These are phyloP conservation scores for Microascus cirrosus DNA, from an alignment of 2,329 filamentous ascomycete genomes.

Conservation along the genomic window DNA sequence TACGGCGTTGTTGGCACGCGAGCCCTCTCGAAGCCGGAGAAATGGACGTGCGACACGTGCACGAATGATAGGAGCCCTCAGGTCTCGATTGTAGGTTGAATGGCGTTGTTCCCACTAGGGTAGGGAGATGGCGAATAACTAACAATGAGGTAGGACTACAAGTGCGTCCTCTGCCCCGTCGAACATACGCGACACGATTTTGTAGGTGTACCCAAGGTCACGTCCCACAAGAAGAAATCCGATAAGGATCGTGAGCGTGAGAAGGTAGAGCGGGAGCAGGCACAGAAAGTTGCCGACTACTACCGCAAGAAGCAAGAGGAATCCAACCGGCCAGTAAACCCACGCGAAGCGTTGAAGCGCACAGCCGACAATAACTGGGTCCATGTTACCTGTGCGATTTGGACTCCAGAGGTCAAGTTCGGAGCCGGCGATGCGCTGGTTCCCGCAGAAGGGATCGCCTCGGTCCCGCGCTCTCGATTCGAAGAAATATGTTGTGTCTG, in stretches of 20 bases:
- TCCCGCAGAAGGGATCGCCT: slow-evolving; percentile 80
- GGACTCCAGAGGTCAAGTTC: slow-evolving; percentile 88
- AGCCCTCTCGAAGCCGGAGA: slow-evolving; percentile 38
- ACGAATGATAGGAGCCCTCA: slow-evolving; percentile 85
- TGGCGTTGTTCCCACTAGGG: background rate
- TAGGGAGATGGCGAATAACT: background rate
- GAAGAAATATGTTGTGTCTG: slow-evolving; percentile 77
- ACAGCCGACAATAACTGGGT: slow-evolving; percentile 98
- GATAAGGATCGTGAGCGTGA: slow-evolving; percentile 89
- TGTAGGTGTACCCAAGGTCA: slow-evolving; percentile 51
- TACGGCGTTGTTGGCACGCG: slow-evolving; percentile 74
- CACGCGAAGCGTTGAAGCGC: slow-evolving; percentile 83
- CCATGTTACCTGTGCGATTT: slow-evolving; percentile 85
- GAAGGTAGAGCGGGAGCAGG: slow-evolving; percentile 71
- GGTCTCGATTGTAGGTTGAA: slow-evolving; percentile 67
- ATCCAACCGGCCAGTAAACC: slow-evolving; percentile 69
- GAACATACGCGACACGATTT: slow-evolving; percentile 73
- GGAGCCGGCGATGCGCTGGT: slow-evolving; percentile 72
- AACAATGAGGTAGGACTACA: slow-evolving; percentile 42
- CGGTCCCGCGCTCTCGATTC: slow-evolving; percentile 62
- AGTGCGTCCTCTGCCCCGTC: slow-evolving; percentile 84
- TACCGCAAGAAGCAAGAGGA: slow-evolving; percentile 78
- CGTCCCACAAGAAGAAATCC: slow-evolving; percentile 71
- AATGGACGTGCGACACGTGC: slow-evolving; percentile 96
- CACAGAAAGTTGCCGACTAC: slow-evolving; percentile 66